Conservation (phyloP, 2,329 filamentous ascomycete species). For the Pseudodiploospora longispora region DNA sequence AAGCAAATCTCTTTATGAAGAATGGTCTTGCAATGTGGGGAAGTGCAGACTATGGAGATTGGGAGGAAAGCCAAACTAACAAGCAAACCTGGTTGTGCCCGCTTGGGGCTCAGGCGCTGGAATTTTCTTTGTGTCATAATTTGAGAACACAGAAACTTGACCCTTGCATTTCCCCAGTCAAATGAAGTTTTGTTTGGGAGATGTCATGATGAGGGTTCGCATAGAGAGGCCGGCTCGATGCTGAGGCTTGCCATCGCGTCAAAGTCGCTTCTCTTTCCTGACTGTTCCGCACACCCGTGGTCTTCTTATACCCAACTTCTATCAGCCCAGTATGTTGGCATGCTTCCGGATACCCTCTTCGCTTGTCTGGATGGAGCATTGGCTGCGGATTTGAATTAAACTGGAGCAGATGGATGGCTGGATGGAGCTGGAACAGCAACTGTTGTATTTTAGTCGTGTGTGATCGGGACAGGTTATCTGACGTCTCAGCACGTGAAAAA, state of each 20-base stretch:
- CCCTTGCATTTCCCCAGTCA: constrained; percentile 7
- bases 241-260: background rate
- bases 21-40: constrained; percentile 25
- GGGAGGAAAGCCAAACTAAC: constrained; percentile 8
- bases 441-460: constrained; percentile 32
- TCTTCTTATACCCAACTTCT: constrained; percentile 12
- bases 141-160: constrained; percentile 14
- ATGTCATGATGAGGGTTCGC: too few species aligned
- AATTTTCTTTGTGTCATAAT: constrained; percentile 1
- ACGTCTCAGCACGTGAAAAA: constrained; percentile 23
- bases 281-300: constrained; percentile 10
- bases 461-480: constrained; percentile 23
- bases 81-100: constrained; percentile 6
- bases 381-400: constrained; percentile 24
- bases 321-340: constrained; percentile 15
- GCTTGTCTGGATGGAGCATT: constrained; percentile 22
- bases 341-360: constrained; percentile 21
- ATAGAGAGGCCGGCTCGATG: background rate
- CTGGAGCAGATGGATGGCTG: constrained; percentile 24
- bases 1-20: constrained; percentile 28
- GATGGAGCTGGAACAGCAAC: constrained; percentile 21
- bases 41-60: constrained; percentile 23
- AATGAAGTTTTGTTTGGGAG: too few species aligned
- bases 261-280: constrained; percentile 7
- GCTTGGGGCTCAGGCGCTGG: constrained; percentile 1